These are phyloP conservation scores for Hypoxylon cercidicola DNA, from an alignment of 495 filamentous ascomycete species.

Conservation along the genomic window DNA sequence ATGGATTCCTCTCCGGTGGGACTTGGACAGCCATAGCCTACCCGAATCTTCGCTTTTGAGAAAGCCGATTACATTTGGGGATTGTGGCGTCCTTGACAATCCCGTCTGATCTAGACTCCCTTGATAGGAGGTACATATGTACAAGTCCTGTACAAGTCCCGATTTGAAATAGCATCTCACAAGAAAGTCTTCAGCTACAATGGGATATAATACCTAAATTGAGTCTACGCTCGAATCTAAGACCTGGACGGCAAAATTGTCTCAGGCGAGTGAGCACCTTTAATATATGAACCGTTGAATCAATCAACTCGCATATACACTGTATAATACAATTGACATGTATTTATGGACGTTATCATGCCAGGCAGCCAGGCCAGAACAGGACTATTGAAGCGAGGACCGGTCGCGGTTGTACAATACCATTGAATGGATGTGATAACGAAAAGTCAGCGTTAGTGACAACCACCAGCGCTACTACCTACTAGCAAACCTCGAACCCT, in stretches of 20 bases:
- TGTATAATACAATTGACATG: too few relatives aligned
- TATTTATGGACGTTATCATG: constrained; percentile 17
- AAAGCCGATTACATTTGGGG: constrained; percentile 11
- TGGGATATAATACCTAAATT: background rate
- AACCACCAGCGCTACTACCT: constrained; percentile 27
- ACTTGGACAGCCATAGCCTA: constrained; percentile 31
- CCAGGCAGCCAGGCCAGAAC: constrained; percentile 32
- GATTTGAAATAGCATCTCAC: background rate
- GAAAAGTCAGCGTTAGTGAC: constrained; percentile 11
- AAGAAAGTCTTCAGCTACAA: background rate
- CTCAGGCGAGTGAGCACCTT: constrained; percentile 26
- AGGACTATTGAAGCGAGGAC: constrained; percentile 36
- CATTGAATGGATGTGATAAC: background rate
- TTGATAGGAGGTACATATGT: background rate
- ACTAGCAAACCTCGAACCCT: constrained; percentile 4
- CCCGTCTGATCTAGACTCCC: constrained; percentile 10
- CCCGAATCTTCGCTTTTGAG: constrained; percentile 23
- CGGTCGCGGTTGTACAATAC: constrained; percentile 14
- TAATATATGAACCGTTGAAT: constrained; percentile 20
- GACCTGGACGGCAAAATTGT: constrained; percentile 28
- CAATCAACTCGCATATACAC: constrained; percentile 21
- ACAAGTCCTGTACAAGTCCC: constrained; percentile 4
- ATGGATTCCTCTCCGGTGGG: constrained; percentile 33
- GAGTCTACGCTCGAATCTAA: constrained; percentile 11
- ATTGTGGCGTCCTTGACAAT: constrained; percentile 31